These are phyloP conservation scores for Dactylis glomerata DNA, from an alignment of 176 grass and related monocot genomes.

Conservation along the genomic window DNA sequence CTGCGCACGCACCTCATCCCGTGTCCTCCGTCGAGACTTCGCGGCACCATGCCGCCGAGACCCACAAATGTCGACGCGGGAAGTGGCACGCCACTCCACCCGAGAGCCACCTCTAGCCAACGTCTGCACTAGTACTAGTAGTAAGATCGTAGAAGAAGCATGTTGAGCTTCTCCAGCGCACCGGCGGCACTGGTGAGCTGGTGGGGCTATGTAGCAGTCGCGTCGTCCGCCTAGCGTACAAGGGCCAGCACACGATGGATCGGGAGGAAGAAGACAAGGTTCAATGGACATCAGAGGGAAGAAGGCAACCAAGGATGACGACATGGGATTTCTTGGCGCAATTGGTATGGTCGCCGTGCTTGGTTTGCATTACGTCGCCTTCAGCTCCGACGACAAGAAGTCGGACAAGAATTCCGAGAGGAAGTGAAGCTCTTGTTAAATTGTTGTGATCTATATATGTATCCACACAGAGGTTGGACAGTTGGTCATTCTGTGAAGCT, in stretches of 20 bases:
- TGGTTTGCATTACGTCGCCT: not conserved
- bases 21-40: too few species aligned
- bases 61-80: too few species aligned
- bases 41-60: too few species aligned
- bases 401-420: not conserved
- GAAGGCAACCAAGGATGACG: not conserved
- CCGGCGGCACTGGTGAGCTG: not conserved
- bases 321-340: not conserved
- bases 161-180: not conserved
- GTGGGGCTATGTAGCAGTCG: not conserved
- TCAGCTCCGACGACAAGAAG: not conserved
- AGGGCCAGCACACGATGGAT: not conserved
- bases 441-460: too few species aligned
- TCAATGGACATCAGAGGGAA: not conserved
- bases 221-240: not conserved
- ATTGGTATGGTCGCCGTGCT: not conserved
- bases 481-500: too few species aligned
- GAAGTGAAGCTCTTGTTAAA: not conserved
- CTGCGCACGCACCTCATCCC: too few species aligned
- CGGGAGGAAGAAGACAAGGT: not conserved
- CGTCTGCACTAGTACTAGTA: too few species aligned
- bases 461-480: too few species aligned
- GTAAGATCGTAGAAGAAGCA: not conserved
- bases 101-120: too few species aligned
- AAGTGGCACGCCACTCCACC: too few species aligned